phyloP scores from a whole-genome alignment of 352 stramenopile genomes.

The Phytophthora tentaculata region DNA sequence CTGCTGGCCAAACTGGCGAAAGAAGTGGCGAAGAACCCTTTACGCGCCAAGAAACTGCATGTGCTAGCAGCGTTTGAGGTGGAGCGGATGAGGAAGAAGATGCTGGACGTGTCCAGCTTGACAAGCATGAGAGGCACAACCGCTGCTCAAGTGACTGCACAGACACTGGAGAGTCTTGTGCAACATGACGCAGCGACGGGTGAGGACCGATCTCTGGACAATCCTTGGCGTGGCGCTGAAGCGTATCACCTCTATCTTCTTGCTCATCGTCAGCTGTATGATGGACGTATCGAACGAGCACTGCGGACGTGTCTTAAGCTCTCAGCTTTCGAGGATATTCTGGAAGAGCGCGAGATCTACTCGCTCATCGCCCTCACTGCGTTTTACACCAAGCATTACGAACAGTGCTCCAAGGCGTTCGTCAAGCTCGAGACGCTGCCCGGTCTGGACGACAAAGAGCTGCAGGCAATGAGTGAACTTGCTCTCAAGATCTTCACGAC shows the following conservation, averaged over 20 bases:
- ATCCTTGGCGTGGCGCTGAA: conserved; percentile 93
- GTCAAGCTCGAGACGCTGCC: conserved; percentile 93
- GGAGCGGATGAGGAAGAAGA: conserved; percentile 92
- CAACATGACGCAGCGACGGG: conserved; percentile 85
- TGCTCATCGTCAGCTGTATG: conserved; percentile 92
- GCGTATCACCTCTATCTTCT: conserved; percentile 95
- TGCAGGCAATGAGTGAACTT: conserved; percentile 65
- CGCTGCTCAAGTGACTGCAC: conserved; percentile 83
- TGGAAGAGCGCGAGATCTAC: conserved; percentile 92
- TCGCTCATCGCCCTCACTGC: conserved; percentile 92
- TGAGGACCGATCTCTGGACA: conserved; percentile 89
- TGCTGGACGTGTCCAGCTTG: conserved; percentile 78
- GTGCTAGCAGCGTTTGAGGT: conserved; percentile 95
- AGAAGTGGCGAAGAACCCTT: conserved; percentile 81
- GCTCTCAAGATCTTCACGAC: conserved; percentile 90
- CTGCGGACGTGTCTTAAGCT: conserved; percentile 90
- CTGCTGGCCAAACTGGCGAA: conserved; percentile 89
- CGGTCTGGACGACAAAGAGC: conserved; percentile 62
- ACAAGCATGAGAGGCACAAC: conserved; percentile 70
- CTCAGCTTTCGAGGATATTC: conserved; percentile 91
- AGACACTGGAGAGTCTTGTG: conserved; percentile 93
- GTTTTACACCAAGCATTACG: conserved; percentile 92
- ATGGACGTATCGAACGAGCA: conserved; percentile 78
- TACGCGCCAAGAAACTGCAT: conserved; percentile 94
- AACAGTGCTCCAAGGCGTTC: conserved; percentile 92